Evolutionary conservation across 2,329 filamentous ascomycete genomes (phyloP), one percentile per base, ranked within the genome.

Genomic region (Ophiostoma himal-ulmi): DNA sequence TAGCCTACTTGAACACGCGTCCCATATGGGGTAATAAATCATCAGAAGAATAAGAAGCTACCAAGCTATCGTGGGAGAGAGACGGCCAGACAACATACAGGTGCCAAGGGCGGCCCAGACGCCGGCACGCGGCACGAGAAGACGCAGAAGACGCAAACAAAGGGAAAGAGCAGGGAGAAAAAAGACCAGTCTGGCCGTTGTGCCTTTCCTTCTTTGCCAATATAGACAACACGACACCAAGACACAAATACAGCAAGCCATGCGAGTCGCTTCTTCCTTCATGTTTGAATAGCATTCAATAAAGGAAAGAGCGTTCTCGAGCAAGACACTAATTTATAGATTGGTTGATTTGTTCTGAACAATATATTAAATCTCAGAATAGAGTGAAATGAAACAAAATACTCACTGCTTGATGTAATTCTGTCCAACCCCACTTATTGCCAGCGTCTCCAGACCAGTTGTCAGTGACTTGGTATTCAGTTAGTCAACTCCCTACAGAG

Each of bases 1-100:
- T 17, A n/a, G 60, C 37, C 34, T 64, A 64, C 30, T 22, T 64
- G 60, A 17, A 36, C 60, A 64, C 60, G 60, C 60, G 60, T 64
- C 60, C 30, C 30, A 17, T 14, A 36, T 30, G 60, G 60, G 60
- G 60, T n/a, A 64, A 64, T 36, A 57, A 57, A 57, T 7, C 8
- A 13, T 26, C 26, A 10, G 8, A 57, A 26, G n/a, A 17, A 44
- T 10, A 14, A 44, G 39, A 44, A 44, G 11, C 39, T 5, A 30
- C 30, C 30, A 30, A 30, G 30, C 30, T 44, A 17, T 44, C 39
- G 39, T 13, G 14, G 14, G 39, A 44, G 39, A 41, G 57, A 62
- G 22, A 30, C 3, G 3, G 54, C 8, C 30, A 30, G 30, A 30
- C 30, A 30, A 30, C 30, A 30, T 11, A 8, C 17, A 44, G 44